Base-by-base conservation (phyloP, 2,329 filamentous ascomycete species). In the Hirsutella rhossiliensis region DNA sequence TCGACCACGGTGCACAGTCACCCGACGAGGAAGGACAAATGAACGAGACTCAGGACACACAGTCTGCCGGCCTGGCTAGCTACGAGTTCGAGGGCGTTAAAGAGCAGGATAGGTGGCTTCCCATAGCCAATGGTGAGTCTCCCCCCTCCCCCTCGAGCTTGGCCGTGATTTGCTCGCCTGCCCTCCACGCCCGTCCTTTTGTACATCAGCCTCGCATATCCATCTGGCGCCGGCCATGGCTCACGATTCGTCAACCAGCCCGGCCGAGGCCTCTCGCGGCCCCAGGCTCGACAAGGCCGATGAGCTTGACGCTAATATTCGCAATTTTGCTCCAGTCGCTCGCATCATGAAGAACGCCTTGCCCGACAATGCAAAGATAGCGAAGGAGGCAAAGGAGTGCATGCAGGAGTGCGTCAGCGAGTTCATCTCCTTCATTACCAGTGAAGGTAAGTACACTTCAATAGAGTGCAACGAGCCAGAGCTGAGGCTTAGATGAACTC, bases 381-480 rank as follows among this genome's bases (percentile, higher is more conserved):
- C 89, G 47, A 98, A 98, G 63, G 92, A 98, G 63, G 92, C 92
- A 45, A 98, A 98, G 66, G 92, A 98, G 64, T 98, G 92, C 68
- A 97, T 98, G 92, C 92, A 98, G 66, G 92, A 98, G 66, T 98
- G 92, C 61, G 92, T 98, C 47, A 96, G 89, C 80, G 92, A 98
- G 69, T 98, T 98, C 66, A 98, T 98, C 71, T 95, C 87, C 7
- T 98, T 98, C 73, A 97, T 98, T 62, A 98, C 92, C 31, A 97
- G 90, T 64, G 92, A 98, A 76, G 92, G 92, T 95, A 65, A 61
- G 84, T 70, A 8, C 5, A 9, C 31, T 17, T 23, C 15, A 6
- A 8, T 34, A 5, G 23, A 18, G n/a, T n/a, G n/a, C n/a, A n/a
- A n/a, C n/a, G n/a, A n/a, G n/a, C n/a, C n/a, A n/a, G n/a, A n/a